Base-by-base conservation (phyloP, 78 protist species). In the Dictyostelium brefeldianum region DNA sequence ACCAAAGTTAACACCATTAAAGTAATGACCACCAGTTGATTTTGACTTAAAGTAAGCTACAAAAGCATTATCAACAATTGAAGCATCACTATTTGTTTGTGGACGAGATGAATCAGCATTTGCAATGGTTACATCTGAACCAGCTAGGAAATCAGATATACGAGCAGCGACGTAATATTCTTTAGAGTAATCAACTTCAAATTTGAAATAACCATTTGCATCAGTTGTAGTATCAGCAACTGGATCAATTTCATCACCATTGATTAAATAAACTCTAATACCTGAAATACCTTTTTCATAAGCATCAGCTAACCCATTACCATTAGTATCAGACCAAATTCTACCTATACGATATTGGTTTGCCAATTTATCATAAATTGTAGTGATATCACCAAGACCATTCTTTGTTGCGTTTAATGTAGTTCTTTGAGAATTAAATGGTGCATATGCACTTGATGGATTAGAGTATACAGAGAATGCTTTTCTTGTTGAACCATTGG, bases 371-470 rank as follows among this genome's bases (percentile, higher is more conserved):
- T 56, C 75, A 56, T 83, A 83, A 43, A 73, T 29, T 12, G 77
- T 51, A 25, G 91, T 46, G 22, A 83, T 83, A 73, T 83, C 91
- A 43, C 91, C 91, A 4, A 83, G 62, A 73, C 91, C 91, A 70
- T 73, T 83, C 43, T 36, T 36, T 36, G 43, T 36, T 36, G 43
- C 43, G 2, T 36, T 36, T 36, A 36, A 1, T 36, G 43, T 36
- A 3, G 43, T 36, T 36, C 43, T 36, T 51, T 69, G 64, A 47
- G 73, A 57, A 43, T 81, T 81, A 83, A 83, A 83, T 14, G 46
- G 29, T 6, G 8, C 11, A 14, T 31, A 29, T 18, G 54, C 53
- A 17, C 41, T 29, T n/a, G 70, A 7, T 25, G 43, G 36, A 11
- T 64, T 48, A 18, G 54, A 12, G 15, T 83, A 83, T 15, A 83